These are phyloP conservation scores for Leucoagaricus sp. DNA, from an alignment of 1,284 basidiomycete genomes.

Conservation along the genomic window DNA sequence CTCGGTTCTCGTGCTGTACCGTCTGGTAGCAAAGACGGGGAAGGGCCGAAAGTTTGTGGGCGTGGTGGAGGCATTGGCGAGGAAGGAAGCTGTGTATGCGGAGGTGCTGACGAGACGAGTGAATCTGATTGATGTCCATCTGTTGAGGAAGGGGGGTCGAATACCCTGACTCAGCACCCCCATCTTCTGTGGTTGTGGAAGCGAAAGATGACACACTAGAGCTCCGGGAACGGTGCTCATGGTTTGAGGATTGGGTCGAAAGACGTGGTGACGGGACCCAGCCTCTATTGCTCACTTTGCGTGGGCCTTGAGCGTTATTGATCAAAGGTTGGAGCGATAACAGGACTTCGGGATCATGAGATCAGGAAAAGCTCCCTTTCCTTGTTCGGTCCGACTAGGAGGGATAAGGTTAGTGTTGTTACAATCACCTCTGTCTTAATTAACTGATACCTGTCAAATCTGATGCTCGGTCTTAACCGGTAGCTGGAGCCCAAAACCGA, in stretches of 20 bases:
- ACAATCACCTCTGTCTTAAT: too few relatives aligned
- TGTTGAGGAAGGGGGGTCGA: not conserved
- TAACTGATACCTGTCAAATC: too few relatives aligned
- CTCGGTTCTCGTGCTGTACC: too few relatives aligned
- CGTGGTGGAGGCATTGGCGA: not conserved
- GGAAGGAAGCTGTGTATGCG: not conserved
- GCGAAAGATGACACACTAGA: not conserved
- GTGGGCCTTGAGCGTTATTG: not conserved
- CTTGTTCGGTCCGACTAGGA: too few relatives aligned
- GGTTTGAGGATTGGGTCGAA: not conserved
- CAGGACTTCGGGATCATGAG: not conserved
- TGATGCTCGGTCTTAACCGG: too few relatives aligned
- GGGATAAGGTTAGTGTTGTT: too few relatives aligned
- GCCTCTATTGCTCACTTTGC: not conserved
- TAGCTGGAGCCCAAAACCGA: too few relatives aligned
- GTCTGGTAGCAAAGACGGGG: too few relatives aligned
- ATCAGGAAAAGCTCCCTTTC: too few relatives aligned
- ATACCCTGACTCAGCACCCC: not conserved
- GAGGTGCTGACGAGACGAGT: not conserved
- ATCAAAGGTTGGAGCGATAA: not conserved
- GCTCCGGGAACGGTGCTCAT: not conserved
- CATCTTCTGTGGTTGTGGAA: not conserved
- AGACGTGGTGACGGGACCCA: too few relatives aligned
- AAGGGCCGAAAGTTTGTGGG: not conserved
- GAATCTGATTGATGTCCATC: not conserved